Conservation (phyloP, 75 land plant genomes). For the Chamaecyparis obtusa region DNA sequence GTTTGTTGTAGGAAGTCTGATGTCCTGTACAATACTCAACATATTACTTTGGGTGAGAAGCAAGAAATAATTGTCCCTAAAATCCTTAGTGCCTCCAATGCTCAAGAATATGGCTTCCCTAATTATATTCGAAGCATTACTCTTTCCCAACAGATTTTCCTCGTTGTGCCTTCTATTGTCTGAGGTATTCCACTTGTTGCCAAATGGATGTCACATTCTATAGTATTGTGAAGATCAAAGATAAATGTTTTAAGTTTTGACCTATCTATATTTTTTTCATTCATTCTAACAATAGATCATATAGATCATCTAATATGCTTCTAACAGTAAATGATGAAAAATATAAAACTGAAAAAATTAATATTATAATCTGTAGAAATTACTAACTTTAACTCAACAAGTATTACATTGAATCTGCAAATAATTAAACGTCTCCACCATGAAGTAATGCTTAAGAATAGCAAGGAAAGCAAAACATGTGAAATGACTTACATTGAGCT, state of each 20-base stretch:
- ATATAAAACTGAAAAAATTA: no score
- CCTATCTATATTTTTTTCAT: no score
- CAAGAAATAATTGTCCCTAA: constrained; percentile 32
- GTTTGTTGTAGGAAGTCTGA: no score
- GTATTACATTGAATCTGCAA: no score
- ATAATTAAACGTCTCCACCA: not conserved
- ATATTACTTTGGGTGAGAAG: constrained; percentile 13
- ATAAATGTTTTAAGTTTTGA: not conserved
- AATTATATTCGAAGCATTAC: constrained; percentile 7
- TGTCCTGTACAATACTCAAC: no score
- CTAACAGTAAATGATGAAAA: no score
- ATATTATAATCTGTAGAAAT: no score
- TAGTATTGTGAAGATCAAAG: not conserved
- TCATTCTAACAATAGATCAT: no score
- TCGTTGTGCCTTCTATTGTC: constrained; percentile 37
- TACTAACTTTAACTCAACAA: no score
- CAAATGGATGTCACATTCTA: constrained; percentile 45
- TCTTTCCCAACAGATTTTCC: constrained; percentile 30
- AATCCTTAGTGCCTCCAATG: constrained; percentile 45
- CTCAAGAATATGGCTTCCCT: constrained; percentile 23
- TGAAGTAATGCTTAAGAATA: not conserved
- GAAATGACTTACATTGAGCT: constrained; percentile 22
- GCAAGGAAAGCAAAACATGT: not conserved
- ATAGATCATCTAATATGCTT: no score
- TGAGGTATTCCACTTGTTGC: constrained; percentile 43